phyloP scores from a whole-genome alignment of 179 eudicot genomes.

The Spergularia azorica region DNA sequence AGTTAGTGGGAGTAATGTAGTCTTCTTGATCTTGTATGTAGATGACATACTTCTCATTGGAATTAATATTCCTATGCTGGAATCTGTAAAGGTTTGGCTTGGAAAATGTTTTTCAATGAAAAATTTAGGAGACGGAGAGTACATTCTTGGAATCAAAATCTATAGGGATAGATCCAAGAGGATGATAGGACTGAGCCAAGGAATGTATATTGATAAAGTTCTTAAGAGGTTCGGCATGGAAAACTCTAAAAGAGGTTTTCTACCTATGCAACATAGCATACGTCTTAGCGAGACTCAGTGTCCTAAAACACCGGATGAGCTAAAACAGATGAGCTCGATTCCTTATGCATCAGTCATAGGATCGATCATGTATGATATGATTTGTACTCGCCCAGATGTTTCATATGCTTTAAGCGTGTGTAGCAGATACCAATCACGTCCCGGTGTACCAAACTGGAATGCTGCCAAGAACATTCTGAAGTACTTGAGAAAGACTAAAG shows the following conservation, averaged over 20 bases:
- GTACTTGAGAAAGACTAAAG: slow-evolving; percentile 7
- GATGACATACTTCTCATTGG: neutral
- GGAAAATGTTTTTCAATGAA: neutral
- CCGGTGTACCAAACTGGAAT: neutral
- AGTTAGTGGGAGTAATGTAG: neutral
- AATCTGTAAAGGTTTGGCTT: no score
- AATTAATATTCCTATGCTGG: neutral
- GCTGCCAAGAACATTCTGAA: neutral
- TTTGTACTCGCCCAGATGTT: neutral
- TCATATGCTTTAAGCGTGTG: neutral
- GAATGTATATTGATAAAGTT: neutral
- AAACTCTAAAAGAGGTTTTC: neutral
- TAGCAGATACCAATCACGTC: neutral
- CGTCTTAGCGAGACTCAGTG: no score
- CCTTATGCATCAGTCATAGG: neutral
- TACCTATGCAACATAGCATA: neutral
- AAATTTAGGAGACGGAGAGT: neutral
- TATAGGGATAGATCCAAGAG: slow-evolving; percentile 15
- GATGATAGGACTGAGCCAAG: neutral
- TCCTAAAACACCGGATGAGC: no score
- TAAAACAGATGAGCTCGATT: neutral
- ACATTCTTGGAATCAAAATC: neutral
- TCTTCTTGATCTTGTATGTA: neutral
- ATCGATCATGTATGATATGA: slow-evolving; percentile 9
- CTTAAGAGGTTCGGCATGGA: neutral